Conservation (phyloP, 352 stramenopile genomes). For the Thalassiosira mediterranea region DNA sequence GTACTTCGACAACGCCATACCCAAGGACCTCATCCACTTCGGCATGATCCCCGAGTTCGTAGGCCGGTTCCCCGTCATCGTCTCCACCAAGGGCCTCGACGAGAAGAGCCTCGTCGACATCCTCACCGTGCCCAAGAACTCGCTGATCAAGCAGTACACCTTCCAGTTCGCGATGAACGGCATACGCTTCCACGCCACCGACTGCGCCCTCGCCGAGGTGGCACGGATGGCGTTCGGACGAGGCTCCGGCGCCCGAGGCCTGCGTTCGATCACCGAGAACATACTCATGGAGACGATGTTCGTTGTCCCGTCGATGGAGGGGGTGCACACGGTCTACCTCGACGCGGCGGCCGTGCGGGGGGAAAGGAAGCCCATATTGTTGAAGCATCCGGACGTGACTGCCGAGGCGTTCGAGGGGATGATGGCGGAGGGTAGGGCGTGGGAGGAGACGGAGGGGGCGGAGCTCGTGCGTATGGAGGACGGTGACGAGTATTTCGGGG, state of each 20-base stretch:
- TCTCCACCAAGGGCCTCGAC: slow-evolving; percentile 91
- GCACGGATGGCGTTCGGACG: slow-evolving; percentile 91
- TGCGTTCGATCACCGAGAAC: slow-evolving; percentile 93
- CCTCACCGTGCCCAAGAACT: slow-evolving; percentile 97
- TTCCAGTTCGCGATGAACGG: slow-evolving; percentile 95
- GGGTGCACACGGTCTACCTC: slow-evolving; percentile 93
- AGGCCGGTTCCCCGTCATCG: slow-evolving; percentile 95
- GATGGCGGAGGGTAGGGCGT: slow-evolving; percentile 52
- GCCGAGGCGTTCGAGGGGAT: slow-evolving; percentile 78
- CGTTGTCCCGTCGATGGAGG: slow-evolving; percentile 90
- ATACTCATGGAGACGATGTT: slow-evolving; percentile 97
- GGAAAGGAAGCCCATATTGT: slow-evolving; percentile 89
- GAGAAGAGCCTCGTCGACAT: slow-evolving; percentile 93
- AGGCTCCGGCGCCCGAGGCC: slow-evolving; percentile 94
- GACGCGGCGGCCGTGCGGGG: slow-evolving; percentile 91
- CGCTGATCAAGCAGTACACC: slow-evolving; percentile 96
- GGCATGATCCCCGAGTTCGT: slow-evolving; percentile 99
- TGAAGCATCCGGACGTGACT: slow-evolving; percentile 84
- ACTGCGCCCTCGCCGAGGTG: slow-evolving; percentile 93
- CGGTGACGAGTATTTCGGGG: slow-evolving; percentile 47
- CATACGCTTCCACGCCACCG: slow-evolving; percentile 95
- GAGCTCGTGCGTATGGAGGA: slow-evolving; percentile 63
- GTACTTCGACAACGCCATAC: slow-evolving; percentile 92
- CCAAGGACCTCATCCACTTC: slow-evolving; percentile 95
- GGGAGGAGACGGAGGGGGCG: slow-evolving; percentile 56